Evolutionary conservation across 2,329 filamentous ascomycete species (phyloP).

Genomic region (Fonsecaea nubica): DNA sequence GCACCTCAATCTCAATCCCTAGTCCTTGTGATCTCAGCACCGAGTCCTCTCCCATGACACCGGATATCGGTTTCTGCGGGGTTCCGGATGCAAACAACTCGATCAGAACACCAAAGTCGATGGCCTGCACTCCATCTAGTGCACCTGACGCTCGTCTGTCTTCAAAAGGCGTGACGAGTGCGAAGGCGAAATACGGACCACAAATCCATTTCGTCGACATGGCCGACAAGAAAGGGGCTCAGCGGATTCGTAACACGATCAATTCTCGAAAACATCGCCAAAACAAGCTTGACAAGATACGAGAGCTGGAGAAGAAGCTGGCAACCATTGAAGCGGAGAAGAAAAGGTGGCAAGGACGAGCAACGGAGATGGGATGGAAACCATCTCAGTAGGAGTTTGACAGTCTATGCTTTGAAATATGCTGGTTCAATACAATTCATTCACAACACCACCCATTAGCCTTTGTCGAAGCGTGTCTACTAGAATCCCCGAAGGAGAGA

Average conservation of each 20-base stretch:
- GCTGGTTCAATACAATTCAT: neutral
- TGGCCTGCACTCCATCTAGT: constrained; percentile 1
- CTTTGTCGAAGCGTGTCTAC: neutral
- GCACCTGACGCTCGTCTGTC: neutral
- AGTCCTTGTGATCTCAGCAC: neutral
- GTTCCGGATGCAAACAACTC: neutral
- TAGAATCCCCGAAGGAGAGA: neutral
- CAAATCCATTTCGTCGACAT: constrained; percentile 40
- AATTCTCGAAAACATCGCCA: constrained; percentile 40
- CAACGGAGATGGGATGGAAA: constrained; percentile 6
- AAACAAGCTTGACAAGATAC: constrained; percentile 39
- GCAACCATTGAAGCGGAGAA: constrained; percentile 33
- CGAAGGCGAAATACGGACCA: constrained; percentile 15
- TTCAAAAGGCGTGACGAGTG: neutral
- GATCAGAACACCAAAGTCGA: constrained; percentile 8
- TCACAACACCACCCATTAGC: neutral
- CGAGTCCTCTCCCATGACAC: neutral
- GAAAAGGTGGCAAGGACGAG: constrained; percentile 29
- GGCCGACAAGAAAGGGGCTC: constrained; percentile 38
- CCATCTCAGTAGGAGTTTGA: neutral
- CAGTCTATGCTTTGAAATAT: neutral
- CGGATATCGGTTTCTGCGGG: neutral
- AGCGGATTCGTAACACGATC: constrained; percentile 39
- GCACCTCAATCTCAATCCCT: neutral
- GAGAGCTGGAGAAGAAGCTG: constrained; percentile 38